These are phyloP conservation scores for Umbelopsis isabellina DNA, from an alignment of 192 early-diverging fungal species.

Conservation along the genomic window DNA sequence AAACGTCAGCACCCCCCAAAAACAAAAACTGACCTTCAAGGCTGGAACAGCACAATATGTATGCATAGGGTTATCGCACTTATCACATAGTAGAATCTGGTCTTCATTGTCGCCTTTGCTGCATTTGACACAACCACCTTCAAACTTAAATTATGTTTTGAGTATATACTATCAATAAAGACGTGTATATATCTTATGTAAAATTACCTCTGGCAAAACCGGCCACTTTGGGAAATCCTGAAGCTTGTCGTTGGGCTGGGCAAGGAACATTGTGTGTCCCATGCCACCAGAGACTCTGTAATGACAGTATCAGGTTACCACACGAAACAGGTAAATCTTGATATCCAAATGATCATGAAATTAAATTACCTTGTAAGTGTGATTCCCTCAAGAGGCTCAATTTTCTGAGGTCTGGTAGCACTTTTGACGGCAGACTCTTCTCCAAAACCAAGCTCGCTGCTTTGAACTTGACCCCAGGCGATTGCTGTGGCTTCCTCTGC, in stretches of 20 bases:
- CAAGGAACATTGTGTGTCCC: slow-evolving; percentile 48
- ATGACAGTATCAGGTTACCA: neutral
- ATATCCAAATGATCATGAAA: neutral
- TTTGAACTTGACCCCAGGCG: slow-evolving; percentile 51
- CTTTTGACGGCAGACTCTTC: slow-evolving; percentile 40
- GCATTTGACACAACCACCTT: slow-evolving; percentile 53
- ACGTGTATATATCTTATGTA: neutral
- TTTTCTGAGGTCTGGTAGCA: slow-evolving; percentile 48
- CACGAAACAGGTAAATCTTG: neutral
- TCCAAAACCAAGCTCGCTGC: slow-evolving; percentile 49
- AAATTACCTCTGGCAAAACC: slow-evolving; percentile 32
- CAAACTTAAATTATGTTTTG: slow-evolving; percentile 21
- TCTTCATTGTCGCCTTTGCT: slow-evolving; percentile 51
- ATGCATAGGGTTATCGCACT: slow-evolving; percentile 52
- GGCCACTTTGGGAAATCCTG: slow-evolving; percentile 54
- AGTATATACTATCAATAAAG: neutral
- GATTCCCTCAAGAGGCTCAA: slow-evolving; percentile 49
- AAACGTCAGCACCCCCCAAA: neutral
- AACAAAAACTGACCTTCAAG: slow-evolving; percentile 34
- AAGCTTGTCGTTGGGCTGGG: slow-evolving; percentile 47
- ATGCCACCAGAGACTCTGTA: slow-evolving; percentile 40
- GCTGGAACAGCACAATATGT: slow-evolving; percentile 47
- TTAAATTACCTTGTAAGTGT: slow-evolving; percentile 34
- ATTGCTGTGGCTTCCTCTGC: slow-evolving; percentile 39
- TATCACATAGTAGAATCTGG: slow-evolving; percentile 50